phyloP scores from a whole-genome alignment of 1,139 yeast genomes.

The Pichia norvegensis region DNA sequence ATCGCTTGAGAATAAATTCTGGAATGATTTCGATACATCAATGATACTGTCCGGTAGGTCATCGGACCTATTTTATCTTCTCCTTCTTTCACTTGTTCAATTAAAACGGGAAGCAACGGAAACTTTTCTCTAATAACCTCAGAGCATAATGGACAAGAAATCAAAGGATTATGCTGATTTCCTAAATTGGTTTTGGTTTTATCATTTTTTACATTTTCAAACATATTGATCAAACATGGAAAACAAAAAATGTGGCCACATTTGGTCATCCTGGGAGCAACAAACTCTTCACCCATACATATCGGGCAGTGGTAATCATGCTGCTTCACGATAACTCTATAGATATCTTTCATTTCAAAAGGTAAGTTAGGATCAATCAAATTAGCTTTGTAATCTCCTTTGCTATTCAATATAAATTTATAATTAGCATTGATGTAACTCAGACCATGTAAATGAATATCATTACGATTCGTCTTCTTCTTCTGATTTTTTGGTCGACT shows the following conservation, averaged over 20 bases:
- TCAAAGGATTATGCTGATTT: constrained; percentile 11
- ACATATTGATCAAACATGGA: constrained; percentile 67
- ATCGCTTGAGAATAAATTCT: constrained; percentile 59
- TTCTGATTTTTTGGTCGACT: constrained; percentile 9
- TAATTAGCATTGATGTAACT: constrained; percentile 79
- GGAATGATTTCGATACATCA: constrained; percentile 65
- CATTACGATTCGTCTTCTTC: not conserved
- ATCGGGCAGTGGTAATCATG: constrained; percentile 81
- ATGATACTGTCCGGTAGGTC: constrained; percentile 51
- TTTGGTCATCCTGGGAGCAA: constrained; percentile 89
- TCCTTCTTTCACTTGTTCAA: constrained; percentile 47
- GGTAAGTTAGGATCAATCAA: constrained; percentile 68
- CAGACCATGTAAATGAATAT: constrained; percentile 48
- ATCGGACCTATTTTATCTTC: constrained; percentile 46
- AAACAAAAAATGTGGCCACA: constrained; percentile 93
- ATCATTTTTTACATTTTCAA: constrained; percentile 38
- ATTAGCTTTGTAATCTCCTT: constrained; percentile 49
- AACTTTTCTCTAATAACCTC: constrained; percentile 48
- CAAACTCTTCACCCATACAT: constrained; percentile 73
- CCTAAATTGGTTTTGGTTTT: constrained; percentile 11
- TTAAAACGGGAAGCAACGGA: constrained; percentile 64
- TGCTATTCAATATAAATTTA: constrained; percentile 66
- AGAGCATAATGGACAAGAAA: constrained; percentile 73
- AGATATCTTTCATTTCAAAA: constrained; percentile 51
- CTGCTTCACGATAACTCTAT: constrained; percentile 65